Evolutionary conservation across 768 basidiomycete species (phyloP).

Genomic region (Pleurotus platypus): DNA sequence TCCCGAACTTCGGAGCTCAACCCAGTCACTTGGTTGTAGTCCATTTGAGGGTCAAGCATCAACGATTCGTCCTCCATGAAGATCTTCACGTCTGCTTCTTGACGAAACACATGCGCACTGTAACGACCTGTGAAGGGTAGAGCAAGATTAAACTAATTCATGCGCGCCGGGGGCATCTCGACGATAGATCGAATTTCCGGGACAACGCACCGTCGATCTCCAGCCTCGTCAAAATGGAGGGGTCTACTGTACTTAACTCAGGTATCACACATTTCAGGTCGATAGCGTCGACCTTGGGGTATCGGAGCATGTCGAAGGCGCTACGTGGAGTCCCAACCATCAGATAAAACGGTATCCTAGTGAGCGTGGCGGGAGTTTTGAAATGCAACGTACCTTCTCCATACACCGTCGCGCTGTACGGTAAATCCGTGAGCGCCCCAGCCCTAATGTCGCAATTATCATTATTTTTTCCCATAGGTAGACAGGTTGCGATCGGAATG

Average conservation of each 20-base stretch:
- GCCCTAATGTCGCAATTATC: slow-evolving; percentile 17
- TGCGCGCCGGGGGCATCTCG: too few species aligned
- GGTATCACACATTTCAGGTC: slow-evolving; percentile 44
- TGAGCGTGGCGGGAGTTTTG: not conserved
- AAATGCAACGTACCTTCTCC: slow-evolving; percentile 30
- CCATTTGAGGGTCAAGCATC: slow-evolving; percentile 61
- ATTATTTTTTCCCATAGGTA: not conserved
- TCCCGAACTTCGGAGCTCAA: slow-evolving; percentile 77
- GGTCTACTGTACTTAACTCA: slow-evolving; percentile 45
- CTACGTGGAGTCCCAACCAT: slow-evolving; percentile 31
- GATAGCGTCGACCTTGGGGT: slow-evolving; percentile 46
- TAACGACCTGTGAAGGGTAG: slow-evolving; percentile 53
- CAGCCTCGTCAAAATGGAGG: slow-evolving; percentile 53
- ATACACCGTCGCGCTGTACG: slow-evolving; percentile 42
- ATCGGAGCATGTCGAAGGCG: slow-evolving; percentile 70
- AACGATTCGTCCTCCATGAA: slow-evolving; percentile 79
- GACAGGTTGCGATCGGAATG: not conserved
- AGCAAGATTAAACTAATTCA: not conserved
- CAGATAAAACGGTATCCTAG: not conserved
- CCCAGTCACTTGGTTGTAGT: slow-evolving; percentile 63
- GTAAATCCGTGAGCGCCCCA: slow-evolving; percentile 39
- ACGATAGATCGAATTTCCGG: too few species aligned
- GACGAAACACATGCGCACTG: slow-evolving; percentile 59
- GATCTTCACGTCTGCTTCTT: slow-evolving; percentile 68
- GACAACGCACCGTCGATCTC: slow-evolving; percentile 60